Percentiles rank a stretch among this genome's conserved stretches.
These are phyloP conservation scores for Auriscalpium microsporum DNA, from an alignment of 768 basidiomycete species.

Conservation along the genomic window DNA sequence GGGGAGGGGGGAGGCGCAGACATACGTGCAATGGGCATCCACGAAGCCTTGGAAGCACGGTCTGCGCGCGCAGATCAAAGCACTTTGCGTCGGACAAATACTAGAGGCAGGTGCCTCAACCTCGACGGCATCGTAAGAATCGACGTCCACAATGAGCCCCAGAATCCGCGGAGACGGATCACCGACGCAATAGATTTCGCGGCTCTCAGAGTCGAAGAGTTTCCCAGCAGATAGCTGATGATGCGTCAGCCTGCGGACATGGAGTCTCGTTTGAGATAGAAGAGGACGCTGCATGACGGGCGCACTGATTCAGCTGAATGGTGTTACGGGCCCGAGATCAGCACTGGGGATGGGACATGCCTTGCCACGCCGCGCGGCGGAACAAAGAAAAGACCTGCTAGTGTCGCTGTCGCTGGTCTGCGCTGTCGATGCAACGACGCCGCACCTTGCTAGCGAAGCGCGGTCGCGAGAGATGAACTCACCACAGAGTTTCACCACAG, in stretches of 20 bases:
- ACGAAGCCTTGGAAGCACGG: slow-evolving; percentile 49
- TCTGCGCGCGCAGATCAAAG: slow-evolving; percentile 38
- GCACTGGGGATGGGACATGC: too few relatives aligned
- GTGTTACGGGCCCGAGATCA: too few relatives aligned
- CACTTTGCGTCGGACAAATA: slow-evolving; percentile 20
- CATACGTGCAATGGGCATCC: slow-evolving; percentile 40
- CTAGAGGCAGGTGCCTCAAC: not conserved
- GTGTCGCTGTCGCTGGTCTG: too few relatives aligned
- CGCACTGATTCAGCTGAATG: too few relatives aligned
- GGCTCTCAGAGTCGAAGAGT: slow-evolving; percentile 41
- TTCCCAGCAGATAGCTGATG: slow-evolving; percentile 33
- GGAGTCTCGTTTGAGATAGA: too few relatives aligned
- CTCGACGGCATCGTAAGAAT: slow-evolving; percentile 7
- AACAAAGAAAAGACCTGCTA: too few relatives aligned
- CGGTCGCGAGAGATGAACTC: too few relatives aligned
- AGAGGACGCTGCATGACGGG: too few relatives aligned
- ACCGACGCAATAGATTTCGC: slow-evolving; percentile 36
- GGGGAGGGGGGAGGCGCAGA: not conserved
- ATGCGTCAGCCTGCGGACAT: not conserved
- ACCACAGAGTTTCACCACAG: too few relatives aligned
- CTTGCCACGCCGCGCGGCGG: too few relatives aligned
- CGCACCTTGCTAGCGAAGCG: too few relatives aligned
- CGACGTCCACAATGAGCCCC: slow-evolving; percentile 46
- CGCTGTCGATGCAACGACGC: too few relatives aligned
- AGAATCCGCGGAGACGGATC: slow-evolving; percentile 35